Evolutionary conservation across 2,329 filamentous ascomycete genomes (phyloP).

Genomic region (Penicillium frequentans): DNA sequence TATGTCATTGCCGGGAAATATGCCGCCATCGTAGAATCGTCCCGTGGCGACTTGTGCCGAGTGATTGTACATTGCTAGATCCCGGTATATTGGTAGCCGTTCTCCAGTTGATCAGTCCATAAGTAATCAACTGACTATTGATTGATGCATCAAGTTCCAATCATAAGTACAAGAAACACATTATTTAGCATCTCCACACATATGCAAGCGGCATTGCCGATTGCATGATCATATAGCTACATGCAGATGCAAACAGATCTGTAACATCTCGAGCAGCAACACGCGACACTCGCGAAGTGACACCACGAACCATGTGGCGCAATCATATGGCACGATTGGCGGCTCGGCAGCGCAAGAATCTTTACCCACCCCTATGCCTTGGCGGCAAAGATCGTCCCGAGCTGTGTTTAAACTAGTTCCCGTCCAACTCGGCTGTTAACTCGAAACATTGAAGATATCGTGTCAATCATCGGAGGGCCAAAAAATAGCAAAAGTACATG

Average conservation of each 20-base stretch:
- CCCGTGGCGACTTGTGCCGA: not conserved
- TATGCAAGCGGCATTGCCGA: not conserved
- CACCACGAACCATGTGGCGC: slow-evolving; percentile 4
- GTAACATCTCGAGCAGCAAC: not conserved
- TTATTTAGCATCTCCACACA: not conserved
- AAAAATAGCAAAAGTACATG: not conserved
- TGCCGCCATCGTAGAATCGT: not conserved
- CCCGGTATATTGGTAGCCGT: not conserved
- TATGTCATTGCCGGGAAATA: not conserved
- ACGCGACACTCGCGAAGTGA: not conserved
- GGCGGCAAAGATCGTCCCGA: not conserved
- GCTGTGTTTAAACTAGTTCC: not conserved
- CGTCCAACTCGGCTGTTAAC: slow-evolving; percentile 1
- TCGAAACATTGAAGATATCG: not conserved
- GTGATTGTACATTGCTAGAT: not conserved
- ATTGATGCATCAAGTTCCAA: not conserved
- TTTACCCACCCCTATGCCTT: slow-evolving; percentile 1
- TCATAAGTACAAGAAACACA: not conserved
- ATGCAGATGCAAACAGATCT: not conserved
- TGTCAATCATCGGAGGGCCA: slow-evolving; percentile 10
- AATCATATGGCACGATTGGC: slow-evolving; percentile 6
- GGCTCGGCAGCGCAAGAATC: not conserved
- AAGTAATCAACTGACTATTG: not conserved
- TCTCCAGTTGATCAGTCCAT: not conserved
- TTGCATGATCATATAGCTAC: not conserved